These are phyloP conservation scores for Flammula alnicola DNA, from an alignment of 1,284 basidiomycete genomes.

Conservation along the genomic window DNA sequence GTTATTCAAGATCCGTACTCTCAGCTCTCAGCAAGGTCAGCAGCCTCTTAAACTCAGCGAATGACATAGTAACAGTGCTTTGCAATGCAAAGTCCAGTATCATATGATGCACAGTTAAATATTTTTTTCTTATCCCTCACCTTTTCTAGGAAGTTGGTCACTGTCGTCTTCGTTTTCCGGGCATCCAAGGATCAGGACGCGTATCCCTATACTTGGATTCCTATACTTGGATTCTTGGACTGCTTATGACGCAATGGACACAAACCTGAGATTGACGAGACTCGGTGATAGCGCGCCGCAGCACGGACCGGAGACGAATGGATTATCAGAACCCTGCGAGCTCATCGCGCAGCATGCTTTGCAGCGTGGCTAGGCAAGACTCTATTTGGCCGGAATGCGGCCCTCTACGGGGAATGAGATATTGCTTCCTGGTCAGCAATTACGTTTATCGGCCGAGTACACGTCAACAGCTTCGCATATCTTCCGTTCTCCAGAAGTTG, in stretches of 20 bases:
- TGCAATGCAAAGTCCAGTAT: constrained; percentile 11
- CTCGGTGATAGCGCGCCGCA: neutral
- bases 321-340: constrained; percentile 3
- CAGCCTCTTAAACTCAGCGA: constrained; percentile 1
- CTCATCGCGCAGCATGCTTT: constrained; percentile 5
- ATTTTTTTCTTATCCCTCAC: neutral
- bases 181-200: constrained; percentile 6
- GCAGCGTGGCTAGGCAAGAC: constrained; percentile 3
- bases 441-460: constrained; percentile 27
- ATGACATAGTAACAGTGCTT: constrained; percentile 6
- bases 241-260: constrained; percentile 8
- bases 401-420: constrained; percentile 16
- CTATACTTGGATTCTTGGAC: constrained; percentile 1
- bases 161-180: neutral
- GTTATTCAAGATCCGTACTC: constrained; percentile 15
- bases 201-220: constrained; percentile 5
- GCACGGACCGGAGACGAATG: constrained; percentile 4
- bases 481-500: too few species aligned
- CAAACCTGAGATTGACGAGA: neutral
- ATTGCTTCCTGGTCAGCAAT: constrained; percentile 20
- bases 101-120: constrained; percentile 10
- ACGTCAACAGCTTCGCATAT: constrained; percentile 13
- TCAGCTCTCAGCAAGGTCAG: constrained; percentile 8
- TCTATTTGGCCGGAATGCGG: constrained; percentile 1
- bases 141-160: constrained; percentile 1